Conservation (phyloP, 2,329 filamentous ascomycete species). For the Clathrospora elynae region DNA sequence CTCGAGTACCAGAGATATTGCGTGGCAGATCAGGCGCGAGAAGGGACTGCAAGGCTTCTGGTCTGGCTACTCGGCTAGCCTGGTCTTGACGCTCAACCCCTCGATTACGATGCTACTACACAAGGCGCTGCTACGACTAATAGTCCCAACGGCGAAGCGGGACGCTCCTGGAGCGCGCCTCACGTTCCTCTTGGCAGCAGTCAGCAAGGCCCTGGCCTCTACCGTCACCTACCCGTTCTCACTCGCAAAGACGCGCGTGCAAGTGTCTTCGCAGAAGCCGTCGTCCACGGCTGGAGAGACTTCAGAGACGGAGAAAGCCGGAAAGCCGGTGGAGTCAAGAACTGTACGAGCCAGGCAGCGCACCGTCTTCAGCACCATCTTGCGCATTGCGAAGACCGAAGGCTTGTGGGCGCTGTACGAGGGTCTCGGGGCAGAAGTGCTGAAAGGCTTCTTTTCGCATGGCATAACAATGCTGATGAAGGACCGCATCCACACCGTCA, state of each 20-base stretch:
- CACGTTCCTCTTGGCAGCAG: conserved; percentile 71
- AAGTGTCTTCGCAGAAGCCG: conserved; percentile 59
- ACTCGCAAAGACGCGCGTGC: conserved; percentile 79
- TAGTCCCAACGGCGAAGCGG: conserved; percentile 61
- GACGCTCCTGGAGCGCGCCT: conserved; percentile 59
- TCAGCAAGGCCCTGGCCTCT: conserved; percentile 78
- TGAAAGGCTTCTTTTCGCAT: conserved; percentile 84
- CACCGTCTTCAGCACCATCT: conserved; percentile 68
- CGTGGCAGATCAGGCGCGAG: conserved; percentile 67
- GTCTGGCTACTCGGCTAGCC: conserved; percentile 82
- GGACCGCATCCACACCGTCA: conserved; percentile 71
- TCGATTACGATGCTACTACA: conserved; percentile 85
- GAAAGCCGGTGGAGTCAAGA: conserved; percentile 24
- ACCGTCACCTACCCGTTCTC: conserved; percentile 83
- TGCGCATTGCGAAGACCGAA: conserved; percentile 64
- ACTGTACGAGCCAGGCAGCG: conserved; percentile 39
- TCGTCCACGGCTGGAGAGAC: conserved; percentile 32
- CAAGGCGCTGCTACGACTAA: conserved; percentile 66
- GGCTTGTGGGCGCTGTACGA: conserved; percentile 74
- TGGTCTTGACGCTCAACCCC: conserved; percentile 83
- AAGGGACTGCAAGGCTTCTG: conserved; percentile 79
- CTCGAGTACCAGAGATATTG: conserved; percentile 60
- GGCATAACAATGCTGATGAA: conserved; percentile 88
- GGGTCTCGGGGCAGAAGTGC: conserved; percentile 74
- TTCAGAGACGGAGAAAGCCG: conserved; percentile 36